These are phyloP conservation scores for Neoascochyta sp. DNA, from an alignment of 2,329 filamentous ascomycete species.

Conservation along the genomic window DNA sequence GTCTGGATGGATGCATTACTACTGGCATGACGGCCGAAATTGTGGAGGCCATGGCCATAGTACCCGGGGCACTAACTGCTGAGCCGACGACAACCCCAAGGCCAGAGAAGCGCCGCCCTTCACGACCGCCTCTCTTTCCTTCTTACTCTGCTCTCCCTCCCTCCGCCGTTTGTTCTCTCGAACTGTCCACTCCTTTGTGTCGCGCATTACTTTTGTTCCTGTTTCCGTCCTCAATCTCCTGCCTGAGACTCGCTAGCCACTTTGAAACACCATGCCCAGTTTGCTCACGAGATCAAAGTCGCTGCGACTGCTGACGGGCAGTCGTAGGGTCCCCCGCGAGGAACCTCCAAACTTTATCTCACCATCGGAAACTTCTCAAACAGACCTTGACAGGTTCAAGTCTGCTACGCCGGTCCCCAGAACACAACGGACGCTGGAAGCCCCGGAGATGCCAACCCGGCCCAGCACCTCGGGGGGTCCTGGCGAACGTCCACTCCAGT, in stretches of 20 bases:
- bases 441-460: constrained; percentile 29
- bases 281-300: constrained; percentile 39
- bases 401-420: constrained; percentile 25
- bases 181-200: constrained; percentile 42
- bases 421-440: constrained; percentile 23
- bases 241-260: constrained; percentile 33
- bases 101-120: constrained; percentile 19
- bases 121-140: constrained; percentile 15
- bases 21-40: constrained; percentile 23
- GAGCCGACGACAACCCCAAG: constrained; percentile 16
- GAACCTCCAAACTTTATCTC: constrained; percentile 18
- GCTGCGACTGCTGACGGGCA: constrained; percentile 34
- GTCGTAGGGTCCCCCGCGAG: constrained; percentile 30
- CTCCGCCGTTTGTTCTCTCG: constrained; percentile 33
- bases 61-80: constrained; percentile 22
- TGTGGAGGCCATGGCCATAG: constrained; percentile 23
- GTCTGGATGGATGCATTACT: constrained; percentile 25
- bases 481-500: constrained; percentile 30
- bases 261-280: constrained; percentile 40
- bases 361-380: constrained; percentile 19
- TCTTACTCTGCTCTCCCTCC: constrained; percentile 16
- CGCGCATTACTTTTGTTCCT: constrained; percentile 11
- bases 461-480: constrained; percentile 36
- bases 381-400: constrained; percentile 33
- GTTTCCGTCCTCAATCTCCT: constrained; percentile 16